Base-by-base conservation (phyloP, 164 flowering plant genomes). In the Stephania cephalantha region DNA sequence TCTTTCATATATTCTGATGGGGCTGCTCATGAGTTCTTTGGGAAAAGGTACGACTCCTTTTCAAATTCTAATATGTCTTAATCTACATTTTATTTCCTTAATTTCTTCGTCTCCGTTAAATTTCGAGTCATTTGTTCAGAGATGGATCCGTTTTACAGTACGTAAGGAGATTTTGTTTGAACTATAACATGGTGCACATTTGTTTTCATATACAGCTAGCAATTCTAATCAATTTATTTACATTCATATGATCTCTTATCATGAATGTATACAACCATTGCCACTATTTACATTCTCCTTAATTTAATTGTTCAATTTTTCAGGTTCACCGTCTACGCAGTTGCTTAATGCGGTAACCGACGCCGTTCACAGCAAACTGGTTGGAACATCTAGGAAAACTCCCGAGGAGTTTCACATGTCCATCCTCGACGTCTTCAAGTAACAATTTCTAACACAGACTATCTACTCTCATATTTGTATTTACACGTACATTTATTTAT, bases 391-490 rank as follows among this genome's bases (percentile, higher is more conserved):
- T 9, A 81, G 81, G 78, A 46, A 72, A 4, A 72, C 30, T 58
- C 82, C 84, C 25, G 84, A 85, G 0, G 85, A 84, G 12, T 91
- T 91, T 77, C 94, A 89, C 45, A 4, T 55, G 13, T 88, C 92
- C 13, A 79, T 91, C 72, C 89, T 91, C 30, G 88, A 89, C 71
- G 83, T 90, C 71, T 88, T 86, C 86, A 85, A 73, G 95, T 89
- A 85, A 83, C 88, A 84, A 83, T 81, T 35, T 5, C 20, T 18
- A 17, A 64, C 61, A 9, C 0, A 13, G 44, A n/a, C 22, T 4
- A 42, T 69, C 53, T 17, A 70, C 25, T 70, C 20, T 69, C n/a
- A 17, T 31, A 7, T 12, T 9, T 68, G 29, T 12, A 29, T 68
- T 11, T 30, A 68, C 7, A 22, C 13, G 8, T 10, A 5, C 13